Percentiles rank a stretch among this genome's conserved stretches.
phyloP scores from a whole-genome alignment of 2,329 filamentous ascomycete genomes.

The Penicillium nordicum region DNA sequence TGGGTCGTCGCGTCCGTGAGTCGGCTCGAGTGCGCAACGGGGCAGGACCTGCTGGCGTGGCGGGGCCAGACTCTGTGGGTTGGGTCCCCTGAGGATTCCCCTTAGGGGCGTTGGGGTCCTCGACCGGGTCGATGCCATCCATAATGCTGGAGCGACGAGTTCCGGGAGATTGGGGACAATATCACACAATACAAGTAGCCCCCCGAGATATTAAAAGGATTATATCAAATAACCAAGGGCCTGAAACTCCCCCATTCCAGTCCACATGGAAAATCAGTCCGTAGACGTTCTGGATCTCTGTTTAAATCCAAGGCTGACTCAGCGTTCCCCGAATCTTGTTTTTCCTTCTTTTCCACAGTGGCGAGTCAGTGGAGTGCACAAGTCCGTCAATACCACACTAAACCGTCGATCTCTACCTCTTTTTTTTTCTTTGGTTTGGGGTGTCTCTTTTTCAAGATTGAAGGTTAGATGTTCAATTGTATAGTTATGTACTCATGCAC shows the following conservation, averaged over 20 bases:
- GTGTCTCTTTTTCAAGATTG: neutral
- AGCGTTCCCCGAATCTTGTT: constrained; percentile 18
- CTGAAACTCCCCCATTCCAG: neutral
- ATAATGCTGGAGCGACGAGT: constrained; percentile 21
- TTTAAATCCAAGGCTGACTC: constrained; percentile 12
- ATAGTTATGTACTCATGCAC: neutral
- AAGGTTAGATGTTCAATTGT: too few relatives aligned
- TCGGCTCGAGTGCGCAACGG: constrained; percentile 20
- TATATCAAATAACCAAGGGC: neutral
- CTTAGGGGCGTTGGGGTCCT: constrained; percentile 15
- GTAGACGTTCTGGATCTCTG: neutral
- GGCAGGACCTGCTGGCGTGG: constrained; percentile 12
- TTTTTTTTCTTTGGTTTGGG: neutral
- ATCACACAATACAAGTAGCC: neutral
- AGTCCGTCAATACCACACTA: constrained; percentile 9
- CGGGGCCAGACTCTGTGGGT: constrained; percentile 3
- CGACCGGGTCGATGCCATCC: constrained; percentile 39
- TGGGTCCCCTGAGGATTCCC: constrained; percentile 11
- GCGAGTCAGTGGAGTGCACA: constrained; percentile 13
- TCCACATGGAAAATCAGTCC: neutral
- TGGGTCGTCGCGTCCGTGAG: constrained; percentile 31
- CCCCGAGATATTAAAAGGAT: neutral
- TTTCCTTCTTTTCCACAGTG: constrained; percentile 6
- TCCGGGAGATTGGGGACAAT: neutral
- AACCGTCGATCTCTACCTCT: constrained; percentile 7